Conservation (phyloP, 257 asterid genomes). For the Schizonepeta tenuifolia region DNA sequence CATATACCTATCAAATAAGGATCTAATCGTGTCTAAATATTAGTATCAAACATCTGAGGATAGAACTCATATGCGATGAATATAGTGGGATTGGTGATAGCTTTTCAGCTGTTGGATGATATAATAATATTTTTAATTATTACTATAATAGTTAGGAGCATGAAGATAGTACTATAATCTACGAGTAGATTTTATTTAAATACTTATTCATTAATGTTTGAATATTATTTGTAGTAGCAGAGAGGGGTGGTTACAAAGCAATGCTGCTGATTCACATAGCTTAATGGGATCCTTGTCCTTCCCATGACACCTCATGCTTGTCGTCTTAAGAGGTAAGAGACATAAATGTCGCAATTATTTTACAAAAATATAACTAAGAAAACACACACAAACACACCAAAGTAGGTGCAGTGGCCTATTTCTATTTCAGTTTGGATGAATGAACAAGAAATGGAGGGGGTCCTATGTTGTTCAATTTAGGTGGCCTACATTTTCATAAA, state of each 20-base stretch:
- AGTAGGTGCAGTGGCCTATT: neutral
- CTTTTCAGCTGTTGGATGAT: neutral
- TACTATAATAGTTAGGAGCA: too few relatives aligned
- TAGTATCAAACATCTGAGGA: slow-evolving; percentile 18
- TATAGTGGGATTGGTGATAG: slow-evolving; percentile 7
- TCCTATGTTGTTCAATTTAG: too few relatives aligned
- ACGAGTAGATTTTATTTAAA: too few relatives aligned
- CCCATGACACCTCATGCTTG: slow-evolving; percentile 50
- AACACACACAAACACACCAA: neutral
- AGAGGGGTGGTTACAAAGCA: slow-evolving; percentile 71
- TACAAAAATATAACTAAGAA: neutral
- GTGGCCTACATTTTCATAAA: too few relatives aligned
- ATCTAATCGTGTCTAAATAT: neutral
- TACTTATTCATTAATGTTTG: neutral
- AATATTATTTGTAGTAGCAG: slow-evolving; percentile 50
- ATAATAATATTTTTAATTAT: neutral
- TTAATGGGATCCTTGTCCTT: slow-evolving; percentile 54
- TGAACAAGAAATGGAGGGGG: neutral
- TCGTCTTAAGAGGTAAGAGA: slow-evolving; percentile 54
- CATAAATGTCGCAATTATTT: neutral
- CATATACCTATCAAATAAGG: slow-evolving; percentile 5
- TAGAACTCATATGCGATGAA: slow-evolving; percentile 3
- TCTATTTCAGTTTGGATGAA: neutral
- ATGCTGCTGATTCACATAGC: slow-evolving; percentile 50
- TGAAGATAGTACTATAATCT: too few relatives aligned